Base-by-base conservation (phyloP, 2,329 filamentous ascomycete species). In the Davidsoniella neocaledoniae region DNA sequence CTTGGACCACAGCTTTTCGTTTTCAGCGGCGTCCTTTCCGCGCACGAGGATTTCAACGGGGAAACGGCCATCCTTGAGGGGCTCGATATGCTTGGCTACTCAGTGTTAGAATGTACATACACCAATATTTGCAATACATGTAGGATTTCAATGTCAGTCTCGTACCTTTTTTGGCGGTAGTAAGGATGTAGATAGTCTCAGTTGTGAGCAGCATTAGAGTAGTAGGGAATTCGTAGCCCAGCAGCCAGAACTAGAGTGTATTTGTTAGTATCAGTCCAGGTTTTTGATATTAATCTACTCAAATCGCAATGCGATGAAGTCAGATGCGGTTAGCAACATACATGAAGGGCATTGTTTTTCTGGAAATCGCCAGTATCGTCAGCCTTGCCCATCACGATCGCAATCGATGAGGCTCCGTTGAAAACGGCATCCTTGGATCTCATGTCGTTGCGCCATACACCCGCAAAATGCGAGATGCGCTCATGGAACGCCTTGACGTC, bases 171-270 rank as follows among this genome's bases (percentile, higher is more conserved):
- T 98, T 98, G 53, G 86, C 82, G 5, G 91, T 98, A 5, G 91
- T 98, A 56, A 98, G 79, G 53, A 96, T 82, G 67, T 91, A 93
- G 58, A 96, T 73, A 43, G 79, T 79, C 54, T 96, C 91, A 54
- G 81, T 70, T 1, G 90, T 96, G 63, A 98, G 80, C 48, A 98
- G 74, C 72, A 98, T 86, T 55, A 98, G 72, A 0, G 91, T 98
- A 38, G 90, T 88, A 33, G 91, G 91, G 61, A 98, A 98, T 65
- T 98, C 91, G 71, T 98, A 98, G 59, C 91, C 91, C 55, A 98
- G 77, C 50, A 98, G 74, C 93, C 93, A 98, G 67, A 96, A 94
- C 88, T 95, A 64, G 54, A 46, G 14, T n/a, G 25, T 6, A 17
- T 16, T 37, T 23, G 17, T 14, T 37, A 25, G n/a, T 12, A 42